phyloP scores from a whole-genome alignment of 331 rosid genomes.

The Phaseolus coccineus region DNA sequence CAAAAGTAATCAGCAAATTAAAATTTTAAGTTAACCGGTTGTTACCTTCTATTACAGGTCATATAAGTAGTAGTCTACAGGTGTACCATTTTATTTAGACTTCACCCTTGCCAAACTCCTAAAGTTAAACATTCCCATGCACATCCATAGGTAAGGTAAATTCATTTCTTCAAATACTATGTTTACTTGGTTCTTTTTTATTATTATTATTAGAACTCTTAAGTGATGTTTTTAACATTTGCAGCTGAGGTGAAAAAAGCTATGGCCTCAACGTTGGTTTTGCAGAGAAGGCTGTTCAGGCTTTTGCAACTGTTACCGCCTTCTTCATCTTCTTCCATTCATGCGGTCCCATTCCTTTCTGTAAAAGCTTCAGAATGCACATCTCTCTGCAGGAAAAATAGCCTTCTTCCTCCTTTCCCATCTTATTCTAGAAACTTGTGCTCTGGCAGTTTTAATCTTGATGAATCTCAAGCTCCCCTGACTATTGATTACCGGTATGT shows the following conservation, averaged over 20 bases:
- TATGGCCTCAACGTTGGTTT: constrained; percentile 71
- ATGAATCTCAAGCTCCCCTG: constrained; percentile 61
- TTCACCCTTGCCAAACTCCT: no score
- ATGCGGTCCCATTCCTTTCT: constrained; percentile 35
- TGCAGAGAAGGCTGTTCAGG: constrained; percentile 59
- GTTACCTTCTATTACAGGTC: no score
- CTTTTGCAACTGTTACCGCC: constrained; percentile 45
- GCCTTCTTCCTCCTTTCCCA: constrained; percentile 27
- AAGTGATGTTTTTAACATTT: neutral
- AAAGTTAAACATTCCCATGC: neutral
- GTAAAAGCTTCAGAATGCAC: constrained; percentile 45
- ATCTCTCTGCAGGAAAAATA: neutral
- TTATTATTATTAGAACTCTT: neutral
- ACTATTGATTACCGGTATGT: constrained; percentile 76
- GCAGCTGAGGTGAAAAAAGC: constrained; percentile 28
- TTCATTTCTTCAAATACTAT: neutral
- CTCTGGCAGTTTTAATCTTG: constrained; percentile 57
- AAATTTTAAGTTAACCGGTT: no score
- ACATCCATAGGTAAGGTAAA: neutral
- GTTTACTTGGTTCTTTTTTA: neutral
- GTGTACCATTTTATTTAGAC: no score
- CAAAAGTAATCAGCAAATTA: no score
- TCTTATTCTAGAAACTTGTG: constrained; percentile 64
- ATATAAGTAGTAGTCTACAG: no score
- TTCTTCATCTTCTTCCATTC: constrained; percentile 39